These are phyloP conservation scores for Apodospora peruviana DNA, from an alignment of 495 filamentous ascomycete genomes.

Conservation along the genomic window DNA sequence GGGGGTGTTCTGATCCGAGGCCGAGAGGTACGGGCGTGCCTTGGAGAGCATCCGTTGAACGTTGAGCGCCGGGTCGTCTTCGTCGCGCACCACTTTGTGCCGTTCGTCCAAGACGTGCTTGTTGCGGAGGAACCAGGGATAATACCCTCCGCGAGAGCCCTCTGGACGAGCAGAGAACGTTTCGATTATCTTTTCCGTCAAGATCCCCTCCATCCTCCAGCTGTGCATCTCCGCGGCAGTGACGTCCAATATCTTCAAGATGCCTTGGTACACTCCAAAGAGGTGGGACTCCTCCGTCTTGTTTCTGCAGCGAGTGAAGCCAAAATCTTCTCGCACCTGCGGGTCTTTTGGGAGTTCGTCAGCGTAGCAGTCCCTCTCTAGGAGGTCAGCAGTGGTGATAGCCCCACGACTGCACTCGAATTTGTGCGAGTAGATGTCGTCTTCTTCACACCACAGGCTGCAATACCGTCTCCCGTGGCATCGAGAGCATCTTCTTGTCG, in stretches of 20 bases:
- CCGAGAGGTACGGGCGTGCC: not conserved
- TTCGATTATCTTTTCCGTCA: constrained; percentile 1
- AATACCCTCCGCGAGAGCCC: not conserved
- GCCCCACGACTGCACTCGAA: not conserved
- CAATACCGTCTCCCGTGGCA: constrained; percentile 1
- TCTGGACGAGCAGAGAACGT: not conserved
- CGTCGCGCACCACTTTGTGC: not conserved
- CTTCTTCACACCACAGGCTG: constrained; percentile 1
- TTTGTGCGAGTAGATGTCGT: not conserved
- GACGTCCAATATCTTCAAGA: not conserved
- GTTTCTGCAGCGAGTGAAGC: constrained; percentile 1
- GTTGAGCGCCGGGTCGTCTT: not conserved
- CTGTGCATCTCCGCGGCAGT: not conserved
- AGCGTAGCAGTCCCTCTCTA: not conserved
- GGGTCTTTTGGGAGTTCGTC: not conserved
- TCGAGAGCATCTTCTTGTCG: not conserved
- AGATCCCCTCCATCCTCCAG: not conserved
- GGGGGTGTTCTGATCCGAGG: not conserved
- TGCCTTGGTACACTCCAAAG: not conserved
- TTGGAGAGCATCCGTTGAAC: too few species aligned
- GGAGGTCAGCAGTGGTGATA: constrained; percentile 1
- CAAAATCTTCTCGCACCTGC: constrained; percentile 2
- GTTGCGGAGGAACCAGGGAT: constrained; percentile 1
- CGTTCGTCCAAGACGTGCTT: not conserved
- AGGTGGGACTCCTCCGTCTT: not conserved